Base-by-base conservation (phyloP, 352 stramenopile species). In the Lagenidium sp. region DNA sequence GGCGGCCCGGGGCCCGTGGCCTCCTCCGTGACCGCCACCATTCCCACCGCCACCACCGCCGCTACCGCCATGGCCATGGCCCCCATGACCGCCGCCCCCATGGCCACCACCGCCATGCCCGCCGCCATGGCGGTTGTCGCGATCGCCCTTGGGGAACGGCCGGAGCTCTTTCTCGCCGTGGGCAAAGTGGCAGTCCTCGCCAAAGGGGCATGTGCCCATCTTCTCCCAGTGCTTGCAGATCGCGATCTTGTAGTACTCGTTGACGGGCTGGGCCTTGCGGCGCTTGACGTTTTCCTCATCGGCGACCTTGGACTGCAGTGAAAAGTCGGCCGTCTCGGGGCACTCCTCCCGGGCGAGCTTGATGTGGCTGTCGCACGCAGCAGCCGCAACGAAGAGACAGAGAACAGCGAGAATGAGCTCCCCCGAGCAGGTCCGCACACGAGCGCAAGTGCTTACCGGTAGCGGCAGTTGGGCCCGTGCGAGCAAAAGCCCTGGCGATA, bases 401-500 rank as follows among this genome's bases (percentile, higher is more conserved):
- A 41, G 5, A 20, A 6, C 29, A 3, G 26, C 7, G 26, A 4
- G 3, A 53, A n/a, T 29, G 24, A 19, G 18, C 20, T 23, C 26
- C 29, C 12, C 36, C 42, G 2, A 4, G 35, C 8, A 36, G 26
- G 36, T 67, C 57, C 75, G n/a, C n/a, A n/a, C n/a, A n/a, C n/a
- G n/a, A n/a, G n/a, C n/a, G n/a, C n/a, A n/a, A n/a, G n/a, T n/a
- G n/a, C n/a, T n/a, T n/a, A n/a, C n/a, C n/a, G 57, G 51, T 98
- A 99, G 32, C 92, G 83, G 62, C 95, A 99, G 59, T 93, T 97
- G 5, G 88, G 85, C 20, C 95, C 95, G 47, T 99, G 94, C 34
- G 95, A 97, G 62, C 95, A 99, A 73, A 99, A 99, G 23, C 95
- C 95, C 58, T 98, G 94, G 50, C 84, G 91, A 67, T 98, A 99